Evolutionary conservation across 2,329 filamentous ascomycete genomes (phyloP), one percentile per base, ranked within the genome.

Genomic region (Botrytis sinoallii): DNA sequence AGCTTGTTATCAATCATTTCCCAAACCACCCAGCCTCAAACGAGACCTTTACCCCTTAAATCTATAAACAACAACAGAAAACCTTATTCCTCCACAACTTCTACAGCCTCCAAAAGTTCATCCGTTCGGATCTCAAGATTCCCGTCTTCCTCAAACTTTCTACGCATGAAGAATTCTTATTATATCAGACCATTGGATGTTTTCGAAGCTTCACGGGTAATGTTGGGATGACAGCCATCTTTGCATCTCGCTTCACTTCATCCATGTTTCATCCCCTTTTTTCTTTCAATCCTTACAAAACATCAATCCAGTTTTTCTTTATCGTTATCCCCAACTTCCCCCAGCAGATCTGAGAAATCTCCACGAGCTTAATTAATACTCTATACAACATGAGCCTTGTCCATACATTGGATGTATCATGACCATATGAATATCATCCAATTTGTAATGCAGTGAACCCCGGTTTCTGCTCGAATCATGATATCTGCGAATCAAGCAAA

Each of bases 191-290:
- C 20, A 61, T 63, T 40, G 52, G 20, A 38, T 7, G 20, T 4
- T 40, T 25, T 18, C 3, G 38, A 29, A 25, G 38, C 60, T 42
- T 44, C 14, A 66, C 18, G 32, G 22, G 22, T 52, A 6, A 20
- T 38, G 22, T n/a, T 52, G 14, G 35, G 29, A 52, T n/a, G 22
- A 20, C 46, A 55, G 46, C 44, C 38, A n/a, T 16, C 22, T 52
- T 52, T n/a, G 46, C 46, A 55, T 67, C 65, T 68, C 65, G 65
- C 65, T 68, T 68, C 46, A 55, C 46, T 68, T 68, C 65, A 68
- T 57, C 35, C 25, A 57, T 40, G 72, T 32, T 74, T 73, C 70
- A 74, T 59, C 38, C 10, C 32, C n/a, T 18, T 29, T 5, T 29
- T 44, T 55, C 64, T 20, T 40, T 18, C 18, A 16, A 40, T 0